Evolutionary conservation across 2,329 filamentous ascomycete genomes (phyloP).

Genomic region (Cercospora sp.): DNA sequence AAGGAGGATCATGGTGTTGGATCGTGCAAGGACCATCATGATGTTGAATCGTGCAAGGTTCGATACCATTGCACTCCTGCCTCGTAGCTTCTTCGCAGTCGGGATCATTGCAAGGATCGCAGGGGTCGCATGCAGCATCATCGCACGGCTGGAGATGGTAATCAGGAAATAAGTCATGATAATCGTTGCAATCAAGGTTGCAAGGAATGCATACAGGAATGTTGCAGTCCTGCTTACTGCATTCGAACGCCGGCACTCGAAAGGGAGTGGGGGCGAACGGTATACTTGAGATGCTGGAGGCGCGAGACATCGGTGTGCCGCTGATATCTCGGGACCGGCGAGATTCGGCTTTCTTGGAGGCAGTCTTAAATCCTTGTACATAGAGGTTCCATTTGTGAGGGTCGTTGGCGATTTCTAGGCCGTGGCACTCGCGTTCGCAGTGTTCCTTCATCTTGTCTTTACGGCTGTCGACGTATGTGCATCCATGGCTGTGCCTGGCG

Average conservation of each 20-base stretch:
- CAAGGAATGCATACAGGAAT: constrained; percentile 31
- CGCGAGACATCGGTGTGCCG: constrained; percentile 22
- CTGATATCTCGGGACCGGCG: constrained; percentile 22
- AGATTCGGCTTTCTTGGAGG: constrained; percentile 24
- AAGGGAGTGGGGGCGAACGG: constrained; percentile 17
- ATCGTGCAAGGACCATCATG: constrained; percentile 6
- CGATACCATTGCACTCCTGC: constrained; percentile 17
- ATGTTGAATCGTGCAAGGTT: constrained; percentile 14
- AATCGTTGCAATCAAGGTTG: constrained; percentile 30
- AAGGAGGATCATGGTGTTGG: background rate
- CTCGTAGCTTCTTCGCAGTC: constrained; percentile 25
- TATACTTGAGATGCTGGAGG: constrained; percentile 23
- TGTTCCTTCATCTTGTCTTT: constrained; percentile 33
- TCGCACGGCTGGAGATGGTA: constrained; percentile 22
- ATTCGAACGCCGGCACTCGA: constrained; percentile 24
- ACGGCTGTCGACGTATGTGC: constrained; percentile 30
- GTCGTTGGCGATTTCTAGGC: constrained; percentile 27
- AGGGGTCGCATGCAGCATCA: constrained; percentile 25
- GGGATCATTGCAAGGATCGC: constrained; percentile 28
- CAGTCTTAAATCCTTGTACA: constrained; percentile 30
- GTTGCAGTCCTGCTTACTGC: constrained; percentile 30
- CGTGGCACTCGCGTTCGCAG: constrained; percentile 30
- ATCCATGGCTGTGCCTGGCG: constrained; percentile 27
- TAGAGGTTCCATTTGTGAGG: constrained; percentile 30
- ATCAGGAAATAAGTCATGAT: constrained; percentile 18